phyloP scores from a whole-genome alignment of 2,329 filamentous ascomycete genomes.

The Fusarium sp. region DNA sequence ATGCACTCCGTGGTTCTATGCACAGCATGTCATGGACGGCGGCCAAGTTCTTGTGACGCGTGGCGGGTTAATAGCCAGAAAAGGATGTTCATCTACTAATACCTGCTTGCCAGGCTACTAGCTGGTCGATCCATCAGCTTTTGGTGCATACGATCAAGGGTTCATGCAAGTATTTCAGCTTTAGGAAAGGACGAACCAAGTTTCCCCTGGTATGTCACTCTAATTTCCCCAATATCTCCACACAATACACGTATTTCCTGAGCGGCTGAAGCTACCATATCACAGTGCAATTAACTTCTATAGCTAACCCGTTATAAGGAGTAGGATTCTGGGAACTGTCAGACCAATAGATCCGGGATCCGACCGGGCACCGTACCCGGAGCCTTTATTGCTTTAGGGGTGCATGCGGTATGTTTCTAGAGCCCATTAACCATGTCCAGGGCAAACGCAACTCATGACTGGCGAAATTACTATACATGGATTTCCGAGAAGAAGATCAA shows the following conservation, averaged over 20 bases:
- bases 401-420: not conserved
- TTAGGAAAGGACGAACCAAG: conserved; percentile 6
- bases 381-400: not conserved
- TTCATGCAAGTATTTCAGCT: conserved; percentile 2
- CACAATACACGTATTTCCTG: not conserved
- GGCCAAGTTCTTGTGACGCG: not conserved
- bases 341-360: not conserved
- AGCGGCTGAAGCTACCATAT: not conserved
- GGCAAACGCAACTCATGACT: not conserved
- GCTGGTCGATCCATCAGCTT: not conserved
- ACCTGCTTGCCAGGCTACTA: not conserved
- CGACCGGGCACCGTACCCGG: not conserved
- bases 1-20: not conserved
- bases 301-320: not conserved
- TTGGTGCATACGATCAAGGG: not conserved
- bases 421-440: not conserved
- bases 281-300: not conserved
- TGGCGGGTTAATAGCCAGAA: not conserved
- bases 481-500: not conserved
- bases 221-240: conserved; percentile 27
- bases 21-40: not conserved
- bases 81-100: not conserved
- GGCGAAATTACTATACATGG: not conserved
- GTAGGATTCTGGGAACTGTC: not conserved
- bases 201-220: conserved; percentile 20